These are phyloP conservation scores for Biscutella laevigata DNA, from an alignment of 441 rosid genomes.

Conservation along the genomic window DNA sequence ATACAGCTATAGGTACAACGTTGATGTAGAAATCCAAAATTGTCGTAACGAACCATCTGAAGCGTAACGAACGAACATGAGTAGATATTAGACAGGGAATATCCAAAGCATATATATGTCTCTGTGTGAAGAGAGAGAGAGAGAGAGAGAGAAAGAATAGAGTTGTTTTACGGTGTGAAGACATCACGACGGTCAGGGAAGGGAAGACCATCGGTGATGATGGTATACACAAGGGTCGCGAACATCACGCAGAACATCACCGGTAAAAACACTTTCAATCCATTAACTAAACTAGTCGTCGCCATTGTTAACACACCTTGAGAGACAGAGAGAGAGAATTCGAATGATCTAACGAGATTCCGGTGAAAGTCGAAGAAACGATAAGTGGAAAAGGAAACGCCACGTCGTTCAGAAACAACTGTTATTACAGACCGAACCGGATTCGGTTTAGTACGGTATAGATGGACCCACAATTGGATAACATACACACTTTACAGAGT, in stretches of 20 bases:
- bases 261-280: constrained; percentile 39
- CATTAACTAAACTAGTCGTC: constrained; percentile 25
- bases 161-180: constrained; percentile 51
- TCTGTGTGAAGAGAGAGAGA: neutral
- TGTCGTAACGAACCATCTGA: constrained; percentile 77
- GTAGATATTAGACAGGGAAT: neutral
- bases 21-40: constrained; percentile 67
- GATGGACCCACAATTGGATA: neutral
- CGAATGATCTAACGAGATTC: too few species aligned
- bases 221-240: constrained; percentile 55
- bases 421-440: neutral
- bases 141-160: constrained; percentile 1
- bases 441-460: neutral
- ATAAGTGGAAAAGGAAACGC: constrained; percentile 19
- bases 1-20: constrained; percentile 51
- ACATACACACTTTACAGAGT: neutral
- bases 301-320: constrained; percentile 30
- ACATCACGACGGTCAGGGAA: constrained; percentile 68
- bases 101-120: neutral
- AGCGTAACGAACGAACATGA: neutral
- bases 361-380: neutral
- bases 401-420: constrained; percentile 17
- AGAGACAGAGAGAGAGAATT: neutral
- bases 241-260: constrained; percentile 38
- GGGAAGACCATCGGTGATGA: constrained; percentile 62